A percentile compares a stretch with the other conserved stretches of the same genome.
phyloP scores from a whole-genome alignment of 2,329 filamentous ascomycete genomes.

The Pseudopithomyces maydicus region DNA sequence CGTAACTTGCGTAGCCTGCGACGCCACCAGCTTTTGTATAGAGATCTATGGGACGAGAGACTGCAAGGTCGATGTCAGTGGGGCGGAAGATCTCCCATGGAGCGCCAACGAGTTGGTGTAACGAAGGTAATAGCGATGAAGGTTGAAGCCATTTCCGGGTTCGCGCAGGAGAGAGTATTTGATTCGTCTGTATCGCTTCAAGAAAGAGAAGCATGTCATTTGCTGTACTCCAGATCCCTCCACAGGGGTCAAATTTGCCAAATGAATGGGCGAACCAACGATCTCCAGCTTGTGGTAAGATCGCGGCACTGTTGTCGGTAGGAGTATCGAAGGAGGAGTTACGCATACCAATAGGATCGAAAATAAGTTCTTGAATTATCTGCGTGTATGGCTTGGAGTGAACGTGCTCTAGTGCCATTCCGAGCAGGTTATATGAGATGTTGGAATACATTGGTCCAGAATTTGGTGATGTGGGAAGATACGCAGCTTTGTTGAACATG shows the following conservation, averaged over 20 bases:
- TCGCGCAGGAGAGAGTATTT: constrained; percentile 18
- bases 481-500: constrained; percentile 27
- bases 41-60: constrained; percentile 26
- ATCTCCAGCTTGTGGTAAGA: constrained; percentile 22
- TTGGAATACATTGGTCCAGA: constrained; percentile 28
- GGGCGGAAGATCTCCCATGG: constrained; percentile 36
- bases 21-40: constrained; percentile 33
- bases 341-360: constrained; percentile 22
- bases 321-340: constrained; percentile 22
- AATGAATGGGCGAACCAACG: constrained; percentile 28
- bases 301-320: constrained; percentile 12
- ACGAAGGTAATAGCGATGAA: constrained; percentile 19
- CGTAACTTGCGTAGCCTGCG: constrained; percentile 25
- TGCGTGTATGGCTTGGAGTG: constrained; percentile 24
- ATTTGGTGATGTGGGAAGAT: constrained; percentile 20
- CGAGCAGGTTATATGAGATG: constrained; percentile 30
- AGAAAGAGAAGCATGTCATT: constrained; percentile 26
- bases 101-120: constrained; percentile 28
- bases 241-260: constrained; percentile 30
- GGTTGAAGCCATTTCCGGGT: constrained; percentile 32
- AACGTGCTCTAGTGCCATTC: constrained; percentile 24
- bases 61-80: constrained; percentile 17
- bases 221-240: constrained; percentile 34
- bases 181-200: constrained; percentile 20
- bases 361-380: constrained; percentile 27